phyloP scores from a whole-genome alignment of 306 rosid genomes.

The Lathyrus aphaca region DNA sequence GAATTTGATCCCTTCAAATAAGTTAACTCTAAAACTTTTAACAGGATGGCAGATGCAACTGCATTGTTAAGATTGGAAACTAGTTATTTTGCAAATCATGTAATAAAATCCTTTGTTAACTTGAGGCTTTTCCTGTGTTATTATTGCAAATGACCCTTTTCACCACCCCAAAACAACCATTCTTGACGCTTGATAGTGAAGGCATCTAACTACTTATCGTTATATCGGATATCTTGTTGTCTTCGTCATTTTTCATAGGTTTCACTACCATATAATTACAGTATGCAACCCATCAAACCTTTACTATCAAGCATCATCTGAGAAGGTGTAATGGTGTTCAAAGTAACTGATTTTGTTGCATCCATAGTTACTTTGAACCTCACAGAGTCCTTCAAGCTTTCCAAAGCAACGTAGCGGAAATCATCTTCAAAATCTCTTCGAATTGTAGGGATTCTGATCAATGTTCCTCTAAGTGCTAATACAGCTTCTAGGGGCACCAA shows the following conservation, averaged over 20 bases:
- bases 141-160: too few relatives aligned
- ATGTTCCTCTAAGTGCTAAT: constrained; percentile 81
- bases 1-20: background rate
- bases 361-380: constrained; percentile 64
- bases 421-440: constrained; percentile 82
- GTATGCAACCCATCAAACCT: constrained; percentile 58
- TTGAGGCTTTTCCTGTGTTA: constrained; percentile 41
- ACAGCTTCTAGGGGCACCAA: constrained; percentile 86
- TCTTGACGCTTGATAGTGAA: constrained; percentile 37
- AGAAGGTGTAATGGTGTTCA: constrained; percentile 31
- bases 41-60: background rate
- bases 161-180: constrained; percentile 18
- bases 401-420: constrained; percentile 79
- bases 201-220: constrained; percentile 57
- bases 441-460: constrained; percentile 66
- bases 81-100: background rate
- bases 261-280: constrained; percentile 41
- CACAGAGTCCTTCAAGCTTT: constrained; percentile 80
- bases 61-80: background rate
- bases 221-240: constrained; percentile 26
- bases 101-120: background rate
- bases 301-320: constrained; percentile 44
- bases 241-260: constrained; percentile 38
- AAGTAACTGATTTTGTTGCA: constrained; percentile 57
- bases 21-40: too few relatives aligned